These are phyloP conservation scores for Podaxis carcinomalis DNA, from an alignment of 768 basidiomycete genomes.

Conservation along the genomic window DNA sequence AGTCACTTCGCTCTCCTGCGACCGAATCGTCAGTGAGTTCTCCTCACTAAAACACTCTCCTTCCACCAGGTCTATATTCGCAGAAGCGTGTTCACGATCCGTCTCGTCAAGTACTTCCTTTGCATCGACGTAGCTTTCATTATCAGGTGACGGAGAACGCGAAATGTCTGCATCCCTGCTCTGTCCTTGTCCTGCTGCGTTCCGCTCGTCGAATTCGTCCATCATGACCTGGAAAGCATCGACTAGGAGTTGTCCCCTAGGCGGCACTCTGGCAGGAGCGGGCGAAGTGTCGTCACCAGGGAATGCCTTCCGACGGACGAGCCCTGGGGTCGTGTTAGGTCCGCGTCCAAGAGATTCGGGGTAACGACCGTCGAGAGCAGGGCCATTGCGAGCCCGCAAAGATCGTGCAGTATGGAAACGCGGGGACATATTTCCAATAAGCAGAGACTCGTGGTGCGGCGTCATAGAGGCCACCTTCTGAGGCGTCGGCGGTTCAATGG, in stretches of 20 bases:
- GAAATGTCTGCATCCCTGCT: not conserved
- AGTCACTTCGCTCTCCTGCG: conserved; percentile 14
- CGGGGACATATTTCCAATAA: conserved; percentile 12
- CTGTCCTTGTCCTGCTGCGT: not conserved
- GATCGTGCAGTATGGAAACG: conserved; percentile 28
- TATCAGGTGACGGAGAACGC: conserved; percentile 9
- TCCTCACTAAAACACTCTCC: conserved; percentile 7
- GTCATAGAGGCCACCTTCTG: conserved; percentile 17
- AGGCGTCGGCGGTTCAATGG: conserved; percentile 41
- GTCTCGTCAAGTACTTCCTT: conserved; percentile 8
- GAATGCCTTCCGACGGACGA: not conserved
- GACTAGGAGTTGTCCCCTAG: not conserved
- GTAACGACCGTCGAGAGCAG: conserved; percentile 34
- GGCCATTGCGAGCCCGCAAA: conserved; percentile 52
- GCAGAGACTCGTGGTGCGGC: conserved; percentile 10
- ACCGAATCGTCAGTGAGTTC: not conserved
- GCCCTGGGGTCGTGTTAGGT: not conserved
- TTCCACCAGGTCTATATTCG: not conserved
- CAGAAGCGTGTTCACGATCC: not conserved
- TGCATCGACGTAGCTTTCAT: conserved; percentile 5
- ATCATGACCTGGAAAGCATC: conserved; percentile 9
- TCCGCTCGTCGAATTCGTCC: conserved; percentile 6
- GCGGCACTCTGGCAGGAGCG: not conserved
- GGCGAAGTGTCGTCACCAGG: not conserved
- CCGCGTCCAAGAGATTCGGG: not conserved